Evolutionary conservation across 2,329 filamentous ascomycete species (phyloP).

Genomic region (Neodidymelliopsis sp.): DNA sequence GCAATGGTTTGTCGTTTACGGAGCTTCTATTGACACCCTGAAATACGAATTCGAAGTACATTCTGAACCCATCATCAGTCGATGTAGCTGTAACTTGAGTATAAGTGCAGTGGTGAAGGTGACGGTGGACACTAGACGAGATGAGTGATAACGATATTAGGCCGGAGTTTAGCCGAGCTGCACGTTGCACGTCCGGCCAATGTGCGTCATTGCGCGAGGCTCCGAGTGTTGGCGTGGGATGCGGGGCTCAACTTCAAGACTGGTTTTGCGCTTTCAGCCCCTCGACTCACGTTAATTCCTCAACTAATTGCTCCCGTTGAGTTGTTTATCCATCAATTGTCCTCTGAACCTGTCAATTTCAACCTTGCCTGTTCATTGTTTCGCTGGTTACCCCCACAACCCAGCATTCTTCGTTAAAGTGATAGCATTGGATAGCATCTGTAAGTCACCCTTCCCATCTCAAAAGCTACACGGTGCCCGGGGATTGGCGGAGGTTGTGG

Average conservation of each 20-base stretch:
- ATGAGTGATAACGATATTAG: no score
- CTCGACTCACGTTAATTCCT: conserved; percentile 6
- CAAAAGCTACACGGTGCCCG: conserved; percentile 7
- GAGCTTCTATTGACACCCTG: no score
- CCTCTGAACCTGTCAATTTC: not conserved
- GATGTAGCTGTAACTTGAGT: no score
- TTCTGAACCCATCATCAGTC: no score
- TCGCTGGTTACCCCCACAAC: not conserved
- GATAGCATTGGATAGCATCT: conserved; percentile 10
- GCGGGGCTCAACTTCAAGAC: conserved; percentile 7
- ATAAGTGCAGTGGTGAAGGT: no score
- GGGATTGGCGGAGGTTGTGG: not conserved
- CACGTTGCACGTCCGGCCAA: not conserved
- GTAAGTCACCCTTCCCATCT: conserved; percentile 8
- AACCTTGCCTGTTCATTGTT: not conserved
- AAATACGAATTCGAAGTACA: no score
- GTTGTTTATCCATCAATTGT: not conserved
- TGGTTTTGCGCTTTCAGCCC: conserved; percentile 4
- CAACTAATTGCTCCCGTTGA: conserved; percentile 12
- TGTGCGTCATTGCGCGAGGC: conserved; percentile 5
- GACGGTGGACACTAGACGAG: no score
- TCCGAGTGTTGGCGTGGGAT: not conserved
- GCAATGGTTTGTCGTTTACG: no score
- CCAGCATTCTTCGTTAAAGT: not conserved
- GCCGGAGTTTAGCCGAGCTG: conserved; percentile 2